phyloP scores from a whole-genome alignment of 345 rosid species.

The Gynandropsis gynandra region DNA sequence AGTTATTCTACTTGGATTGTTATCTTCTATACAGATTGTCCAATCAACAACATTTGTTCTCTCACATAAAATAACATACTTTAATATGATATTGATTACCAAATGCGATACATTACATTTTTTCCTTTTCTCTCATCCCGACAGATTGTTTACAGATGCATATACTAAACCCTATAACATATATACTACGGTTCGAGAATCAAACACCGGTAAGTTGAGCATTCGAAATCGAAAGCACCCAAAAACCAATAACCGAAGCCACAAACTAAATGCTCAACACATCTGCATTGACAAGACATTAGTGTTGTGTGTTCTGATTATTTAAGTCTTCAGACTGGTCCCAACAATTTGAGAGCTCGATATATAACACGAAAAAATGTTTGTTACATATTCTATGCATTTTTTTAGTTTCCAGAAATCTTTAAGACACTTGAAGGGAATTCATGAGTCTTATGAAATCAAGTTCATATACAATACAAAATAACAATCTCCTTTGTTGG shows the following conservation, averaged over 20 bases:
- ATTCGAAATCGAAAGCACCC: constrained; percentile 24
- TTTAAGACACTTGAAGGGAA: no score
- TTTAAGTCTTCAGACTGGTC: no score
- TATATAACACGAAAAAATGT: no score
- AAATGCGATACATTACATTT: not conserved
- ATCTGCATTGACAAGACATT: no score
- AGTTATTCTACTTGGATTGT: not conserved
- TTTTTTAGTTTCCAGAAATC: no score
- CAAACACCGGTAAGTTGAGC: constrained; percentile 29
- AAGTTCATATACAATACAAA: no score
- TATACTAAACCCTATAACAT: not conserved
- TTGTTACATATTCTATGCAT: no score
- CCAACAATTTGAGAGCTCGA: no score
- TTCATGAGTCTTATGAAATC: no score
- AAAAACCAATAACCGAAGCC: constrained; percentile 12
- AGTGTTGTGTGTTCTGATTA: no score
- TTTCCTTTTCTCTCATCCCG: not conserved
- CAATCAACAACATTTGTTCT: not conserved
- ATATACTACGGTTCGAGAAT: not conserved
- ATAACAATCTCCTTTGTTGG: no score
- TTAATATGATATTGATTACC: not conserved
- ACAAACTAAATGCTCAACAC: constrained; percentile 39
- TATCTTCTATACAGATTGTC: not conserved
- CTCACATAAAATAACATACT: constrained; percentile 1
- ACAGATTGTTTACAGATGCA: not conserved